These are phyloP conservation scores for Populus davidiana DNA, from an alignment of 345 rosid species.

Conservation along the genomic window DNA sequence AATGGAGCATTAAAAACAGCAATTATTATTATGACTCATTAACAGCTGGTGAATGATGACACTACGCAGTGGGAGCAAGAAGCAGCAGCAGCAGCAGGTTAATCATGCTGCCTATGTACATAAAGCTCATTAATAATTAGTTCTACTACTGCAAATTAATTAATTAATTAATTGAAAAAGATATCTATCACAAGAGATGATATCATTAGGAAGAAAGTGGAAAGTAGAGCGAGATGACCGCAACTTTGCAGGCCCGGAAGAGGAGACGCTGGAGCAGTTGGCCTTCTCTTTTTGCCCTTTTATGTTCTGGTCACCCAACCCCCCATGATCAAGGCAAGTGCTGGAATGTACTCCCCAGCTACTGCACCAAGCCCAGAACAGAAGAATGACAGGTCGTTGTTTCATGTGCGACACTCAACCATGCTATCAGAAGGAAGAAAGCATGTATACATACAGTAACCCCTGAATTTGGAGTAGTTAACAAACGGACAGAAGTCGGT, in stretches of 20 bases:
- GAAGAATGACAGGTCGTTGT: too few species aligned
- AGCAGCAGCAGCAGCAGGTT: too few species aligned
- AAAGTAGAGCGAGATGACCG: slow-evolving; percentile 37
- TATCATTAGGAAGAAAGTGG: slow-evolving; percentile 18
- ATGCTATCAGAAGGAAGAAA: background rate
- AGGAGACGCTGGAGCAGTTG: background rate
- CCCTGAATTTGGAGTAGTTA: background rate
- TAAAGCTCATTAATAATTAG: too few species aligned
- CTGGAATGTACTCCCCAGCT: background rate
- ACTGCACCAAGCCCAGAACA: background rate
- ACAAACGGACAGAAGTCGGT: background rate
- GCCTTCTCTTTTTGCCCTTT: background rate
- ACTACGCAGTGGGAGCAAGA: background rate
- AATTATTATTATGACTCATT: slow-evolving; percentile 29
- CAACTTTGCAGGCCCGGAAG: background rate
- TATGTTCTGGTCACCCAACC: slow-evolving; percentile 3
- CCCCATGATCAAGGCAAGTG: background rate
- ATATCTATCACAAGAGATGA: too few species aligned
- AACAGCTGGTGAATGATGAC: slow-evolving; percentile 9
- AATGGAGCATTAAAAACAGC: slow-evolving; percentile 37
- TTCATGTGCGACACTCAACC: background rate
- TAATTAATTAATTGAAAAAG: too few species aligned
- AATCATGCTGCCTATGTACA: too few species aligned
- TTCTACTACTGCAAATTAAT: too few species aligned
- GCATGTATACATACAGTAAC: too few species aligned